phyloP scores from a whole-genome alignment of 2,329 filamentous ascomycete genomes.

The Arthrobotrys sinensis region DNA sequence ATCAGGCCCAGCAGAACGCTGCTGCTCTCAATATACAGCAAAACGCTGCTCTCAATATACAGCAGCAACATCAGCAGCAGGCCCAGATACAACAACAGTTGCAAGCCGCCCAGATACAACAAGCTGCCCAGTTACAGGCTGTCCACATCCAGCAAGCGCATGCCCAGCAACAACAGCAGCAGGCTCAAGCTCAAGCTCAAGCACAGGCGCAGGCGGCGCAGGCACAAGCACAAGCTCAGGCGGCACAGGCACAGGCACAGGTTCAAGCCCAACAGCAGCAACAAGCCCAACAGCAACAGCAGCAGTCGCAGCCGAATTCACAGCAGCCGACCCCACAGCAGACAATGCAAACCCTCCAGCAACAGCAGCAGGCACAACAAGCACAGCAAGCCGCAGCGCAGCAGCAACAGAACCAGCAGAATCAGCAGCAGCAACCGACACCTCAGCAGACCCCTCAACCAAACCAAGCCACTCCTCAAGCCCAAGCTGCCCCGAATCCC shows the following conservation, averaged over 20 bases:
- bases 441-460: conserved; percentile 66
- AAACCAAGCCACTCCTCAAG: conserved; percentile 63
- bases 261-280: conserved; percentile 50
- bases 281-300: conserved; percentile 65
- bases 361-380: conserved; percentile 63
- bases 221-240: conserved; percentile 59
- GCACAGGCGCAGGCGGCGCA: conserved; percentile 66
- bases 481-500: conserved; percentile 66
- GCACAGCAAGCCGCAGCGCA: conserved; percentile 67
- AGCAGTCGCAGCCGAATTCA: conserved; percentile 63
- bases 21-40: conserved; percentile 30
- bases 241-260: conserved; percentile 59
- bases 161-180: conserved; percentile 63
- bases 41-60: conserved; percentile 10
- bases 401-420: conserved; percentile 30
- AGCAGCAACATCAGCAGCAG: conserved; percentile 62
- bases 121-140: conserved; percentile 62
- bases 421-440: conserved; percentile 66
- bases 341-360: conserved; percentile 40
- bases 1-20: conserved; percentile 30
- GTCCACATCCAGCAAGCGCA: conserved; percentile 64
- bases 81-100: conserved; percentile 55
- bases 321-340: conserved; percentile 62
- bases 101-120: conserved; percentile 64
- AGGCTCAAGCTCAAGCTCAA: conserved; percentile 41